These are phyloP conservation scores for Alternaria postmessia DNA, from an alignment of 2,329 filamentous ascomycete genomes.

Conservation along the genomic window DNA sequence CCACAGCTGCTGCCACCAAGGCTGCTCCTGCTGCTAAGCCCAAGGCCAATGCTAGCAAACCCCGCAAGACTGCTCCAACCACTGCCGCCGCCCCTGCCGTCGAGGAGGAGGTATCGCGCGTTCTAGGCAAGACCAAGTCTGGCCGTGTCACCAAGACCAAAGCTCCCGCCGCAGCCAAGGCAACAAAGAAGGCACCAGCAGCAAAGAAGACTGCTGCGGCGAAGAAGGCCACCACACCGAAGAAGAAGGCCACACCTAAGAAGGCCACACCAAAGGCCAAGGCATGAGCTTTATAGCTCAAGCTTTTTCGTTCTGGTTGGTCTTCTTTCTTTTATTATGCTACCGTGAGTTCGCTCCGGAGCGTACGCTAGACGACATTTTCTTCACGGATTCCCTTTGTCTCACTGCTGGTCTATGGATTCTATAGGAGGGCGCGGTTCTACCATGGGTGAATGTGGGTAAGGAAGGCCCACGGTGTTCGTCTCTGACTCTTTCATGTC, in stretches of 20 bases:
- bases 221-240: constrained; percentile 57
- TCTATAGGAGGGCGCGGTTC: constrained; percentile 14
- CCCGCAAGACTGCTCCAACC: constrained; percentile 53
- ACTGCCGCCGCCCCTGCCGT: constrained; percentile 67
- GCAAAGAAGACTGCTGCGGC: constrained; percentile 48
- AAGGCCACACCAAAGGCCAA: constrained; percentile 53
- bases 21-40: constrained; percentile 42
- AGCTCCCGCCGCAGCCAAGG: constrained; percentile 48
- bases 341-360: constrained; percentile 17
- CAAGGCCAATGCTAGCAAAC: constrained; percentile 58
- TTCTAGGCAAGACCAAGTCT: constrained; percentile 83
- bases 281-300: constrained; percentile 35
- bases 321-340: constrained; percentile 34
- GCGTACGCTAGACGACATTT: constrained; percentile 15
- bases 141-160: constrained; percentile 81
- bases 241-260: constrained; percentile 60
- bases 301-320: constrained; percentile 35
- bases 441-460: constrained; percentile 8
- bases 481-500: constrained; percentile 20
- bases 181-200: constrained; percentile 48
- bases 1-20: constrained; percentile 35
- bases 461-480: constrained; percentile 24
- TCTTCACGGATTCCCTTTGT: constrained; percentile 25
- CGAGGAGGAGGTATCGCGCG: constrained; percentile 71
- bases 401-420: constrained; percentile 26